Evolutionary conservation across 352 stramenopile genomes (phyloP), one percentile per base, ranked within the genome.

Genomic region (Phytophthora multivora): DNA sequence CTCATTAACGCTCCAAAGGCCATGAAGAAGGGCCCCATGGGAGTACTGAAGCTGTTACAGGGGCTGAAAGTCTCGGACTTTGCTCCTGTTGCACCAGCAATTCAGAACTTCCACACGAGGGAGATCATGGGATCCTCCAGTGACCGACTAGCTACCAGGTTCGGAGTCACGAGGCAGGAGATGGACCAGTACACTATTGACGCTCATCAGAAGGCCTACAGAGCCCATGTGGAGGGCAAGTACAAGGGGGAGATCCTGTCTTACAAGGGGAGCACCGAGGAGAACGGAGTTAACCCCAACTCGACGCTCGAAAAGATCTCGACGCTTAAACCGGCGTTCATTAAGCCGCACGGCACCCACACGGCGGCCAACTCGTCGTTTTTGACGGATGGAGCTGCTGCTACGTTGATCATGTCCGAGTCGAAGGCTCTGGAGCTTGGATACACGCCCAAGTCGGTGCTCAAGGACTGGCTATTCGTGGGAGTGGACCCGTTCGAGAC

Each of bases 121-220:
- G 97, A 99, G 77, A 90, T 99, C 23, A 99, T 99, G 97, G 97
- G 97, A n/a, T 96, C 98, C 49, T 97, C 82, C 18, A 97, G 83
- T 43, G 97, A 99, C 83, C 90, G 97, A 25, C 79, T 99, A 4
- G 79, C 90, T 3, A 88, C 90, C 10, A 83, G 88, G 12, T 99
- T 99, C 75, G 97, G 97, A 50, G 90, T 99, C 19, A 97, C 91
- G 23, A 87, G 97, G 43, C 66, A 97, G 54, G 95, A 98, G 35
- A 97, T 99, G 84, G 97, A 99, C 66, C 83, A 98, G 69, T 99
- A 99, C 73, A 97, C 97, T 12, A 88, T 99, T 26, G 82, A 95
- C 18, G 97, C 88, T 42, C 97, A 99, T 73, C 73, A 86, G 38
- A 90, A 98, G 61, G 96, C 97, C 26, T 86, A 89, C 59, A 95